These are phyloP conservation scores for Fraxinus excelsior DNA, from an alignment of 257 asterid species.

Conservation along the genomic window DNA sequence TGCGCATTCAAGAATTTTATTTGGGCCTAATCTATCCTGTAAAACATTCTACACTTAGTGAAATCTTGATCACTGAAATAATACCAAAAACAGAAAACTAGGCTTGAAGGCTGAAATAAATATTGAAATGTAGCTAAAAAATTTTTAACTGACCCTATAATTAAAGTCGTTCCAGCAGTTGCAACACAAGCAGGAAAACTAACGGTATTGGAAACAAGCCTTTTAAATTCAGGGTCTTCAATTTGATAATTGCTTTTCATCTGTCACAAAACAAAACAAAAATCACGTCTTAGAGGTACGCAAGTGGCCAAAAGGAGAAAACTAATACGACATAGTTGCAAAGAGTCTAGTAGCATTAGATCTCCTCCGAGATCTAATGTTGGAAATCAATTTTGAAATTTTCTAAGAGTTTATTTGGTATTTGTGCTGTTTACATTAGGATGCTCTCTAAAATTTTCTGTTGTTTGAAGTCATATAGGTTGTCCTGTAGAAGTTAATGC, in stretches of 20 bases:
- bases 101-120: not conserved
- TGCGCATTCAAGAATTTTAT: not conserved
- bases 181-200: conserved; percentile 85
- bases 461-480: not conserved
- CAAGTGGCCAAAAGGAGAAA: not conserved
- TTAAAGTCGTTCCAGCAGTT: conserved; percentile 87
- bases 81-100: not conserved
- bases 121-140: not conserved
- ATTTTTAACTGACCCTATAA: conserved; percentile 65
- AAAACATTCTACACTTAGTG: not conserved
- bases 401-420: not conserved
- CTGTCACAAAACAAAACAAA: conserved; percentile 43
- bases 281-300: conserved; percentile 8
- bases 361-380: not conserved
- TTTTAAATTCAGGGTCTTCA: conserved; percentile 64
- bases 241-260: conserved; percentile 55
- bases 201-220: conserved; percentile 61
- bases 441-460: not conserved
- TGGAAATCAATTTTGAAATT: not conserved
- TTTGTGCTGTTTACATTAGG: not conserved
- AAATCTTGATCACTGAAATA: not conserved
- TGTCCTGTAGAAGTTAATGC: not conserved
- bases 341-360: not conserved
- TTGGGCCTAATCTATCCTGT: not conserved
- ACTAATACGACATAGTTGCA: not conserved